Conservation (phyloP, 1,284 basidiomycete species). For the Ustilago hordei region DNA sequence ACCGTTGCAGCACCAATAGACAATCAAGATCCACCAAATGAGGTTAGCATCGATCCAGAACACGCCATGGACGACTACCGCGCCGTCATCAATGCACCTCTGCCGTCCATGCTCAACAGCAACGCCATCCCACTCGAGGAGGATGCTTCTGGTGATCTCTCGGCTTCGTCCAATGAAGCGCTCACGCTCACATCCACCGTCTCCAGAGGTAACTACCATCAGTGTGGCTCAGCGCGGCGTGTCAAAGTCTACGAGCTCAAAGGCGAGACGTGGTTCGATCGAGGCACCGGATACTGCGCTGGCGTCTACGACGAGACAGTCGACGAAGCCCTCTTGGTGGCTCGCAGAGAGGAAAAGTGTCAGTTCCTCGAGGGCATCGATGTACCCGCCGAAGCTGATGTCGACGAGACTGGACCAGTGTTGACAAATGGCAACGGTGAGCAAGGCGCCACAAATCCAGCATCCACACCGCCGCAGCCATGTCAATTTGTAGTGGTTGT, state of each 20-base stretch:
- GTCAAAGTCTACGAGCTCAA: slow-evolving; percentile 68
- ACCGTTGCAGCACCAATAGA: slow-evolving; percentile 23
- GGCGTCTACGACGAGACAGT: slow-evolving; percentile 67
- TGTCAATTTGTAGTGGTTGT: slow-evolving; percentile 65
- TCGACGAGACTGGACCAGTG: slow-evolving; percentile 31
- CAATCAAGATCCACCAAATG: slow-evolving; percentile 10
- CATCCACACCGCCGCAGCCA: slow-evolving; percentile 29
- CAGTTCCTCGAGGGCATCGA: slow-evolving; percentile 57
- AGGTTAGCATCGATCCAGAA: slow-evolving; percentile 24
- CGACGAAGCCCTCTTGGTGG: slow-evolving; percentile 67
- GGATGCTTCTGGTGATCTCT: slow-evolving; percentile 47
- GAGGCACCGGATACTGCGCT: slow-evolving; percentile 68
- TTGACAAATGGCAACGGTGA: slow-evolving; percentile 51
- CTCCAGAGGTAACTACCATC: slow-evolving; percentile 64
- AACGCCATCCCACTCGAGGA: slow-evolving; percentile 46
- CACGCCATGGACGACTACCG: slow-evolving; percentile 36
- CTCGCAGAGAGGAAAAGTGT: slow-evolving; percentile 62
- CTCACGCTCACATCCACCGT: slow-evolving; percentile 62
- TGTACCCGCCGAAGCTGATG: slow-evolving; percentile 34
- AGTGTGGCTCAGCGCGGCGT: slow-evolving; percentile 67
- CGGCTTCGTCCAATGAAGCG: slow-evolving; percentile 48
- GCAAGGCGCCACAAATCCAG: slow-evolving; percentile 40
- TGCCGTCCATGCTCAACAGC: slow-evolving; percentile 54
- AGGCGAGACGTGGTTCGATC: slow-evolving; percentile 65
- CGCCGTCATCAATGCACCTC: slow-evolving; percentile 29